Conservation (phyloP, 2,329 filamentous ascomycete species). For the Fusarium vanettenii region DNA sequence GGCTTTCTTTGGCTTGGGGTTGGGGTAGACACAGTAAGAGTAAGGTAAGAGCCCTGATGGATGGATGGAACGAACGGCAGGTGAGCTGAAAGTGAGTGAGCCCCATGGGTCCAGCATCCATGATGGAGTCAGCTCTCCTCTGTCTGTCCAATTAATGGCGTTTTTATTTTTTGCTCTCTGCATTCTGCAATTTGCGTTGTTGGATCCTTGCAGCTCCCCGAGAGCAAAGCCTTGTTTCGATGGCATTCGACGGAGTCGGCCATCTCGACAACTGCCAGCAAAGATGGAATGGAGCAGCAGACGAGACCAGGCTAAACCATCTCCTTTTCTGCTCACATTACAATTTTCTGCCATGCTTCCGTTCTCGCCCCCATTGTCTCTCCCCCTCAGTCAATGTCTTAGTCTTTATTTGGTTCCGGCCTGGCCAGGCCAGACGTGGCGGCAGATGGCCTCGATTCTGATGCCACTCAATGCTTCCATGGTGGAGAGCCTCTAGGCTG, state of each 20-base stretch:
- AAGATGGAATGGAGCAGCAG: not conserved
- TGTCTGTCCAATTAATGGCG: not conserved
- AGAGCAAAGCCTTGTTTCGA: conserved; percentile 27
- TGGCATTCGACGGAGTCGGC: not conserved
- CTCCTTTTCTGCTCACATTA: not conserved
- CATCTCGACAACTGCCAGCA: not conserved
- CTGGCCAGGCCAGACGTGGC: not conserved
- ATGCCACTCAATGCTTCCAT: not conserved
- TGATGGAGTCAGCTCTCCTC: not conserved
- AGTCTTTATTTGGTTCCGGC: conserved; percentile 3
- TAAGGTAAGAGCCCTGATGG: too few species aligned
- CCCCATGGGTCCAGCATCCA: conserved; percentile 7
- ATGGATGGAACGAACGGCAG: not conserved
- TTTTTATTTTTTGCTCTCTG: conserved; percentile 4
- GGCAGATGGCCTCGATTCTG: conserved; percentile 11
- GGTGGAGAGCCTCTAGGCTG: not conserved
- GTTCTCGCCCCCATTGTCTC: not conserved
- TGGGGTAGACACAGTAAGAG: not conserved
- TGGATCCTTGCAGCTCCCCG: not conserved
- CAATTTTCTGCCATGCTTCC: not conserved
- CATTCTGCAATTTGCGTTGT: conserved; percentile 10
- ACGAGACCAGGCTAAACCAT: not conserved
- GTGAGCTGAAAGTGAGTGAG: not conserved
- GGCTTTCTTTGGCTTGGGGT: not conserved
- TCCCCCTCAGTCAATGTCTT: conserved; percentile 6